These are phyloP conservation scores for Inonotus hispidus DNA, from an alignment of 1,284 basidiomycete species.

Conservation along the genomic window DNA sequence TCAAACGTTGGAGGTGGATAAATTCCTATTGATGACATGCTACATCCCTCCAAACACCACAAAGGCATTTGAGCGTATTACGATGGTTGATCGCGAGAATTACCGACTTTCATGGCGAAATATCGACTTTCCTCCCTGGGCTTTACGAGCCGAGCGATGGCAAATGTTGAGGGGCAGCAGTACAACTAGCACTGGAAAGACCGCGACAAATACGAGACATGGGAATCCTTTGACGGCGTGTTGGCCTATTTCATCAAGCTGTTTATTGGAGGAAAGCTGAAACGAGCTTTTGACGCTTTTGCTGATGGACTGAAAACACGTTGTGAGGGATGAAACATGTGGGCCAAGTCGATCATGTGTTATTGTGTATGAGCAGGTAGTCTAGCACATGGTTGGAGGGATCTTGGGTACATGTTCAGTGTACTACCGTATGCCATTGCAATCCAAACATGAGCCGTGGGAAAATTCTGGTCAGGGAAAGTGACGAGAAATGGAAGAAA, in stretches of 20 bases:
- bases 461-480: too few species aligned
- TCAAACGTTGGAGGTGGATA: too few species aligned
- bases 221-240: constrained; percentile 58
- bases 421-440: too few species aligned
- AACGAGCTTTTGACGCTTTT: background rate
- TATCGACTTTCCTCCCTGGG: constrained; percentile 37
- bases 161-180: constrained; percentile 51
- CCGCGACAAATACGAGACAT: constrained; percentile 57
- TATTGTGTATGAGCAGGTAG: too few species aligned
- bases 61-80: constrained; percentile 38
- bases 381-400: too few species aligned
- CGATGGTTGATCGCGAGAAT: constrained; percentile 43
- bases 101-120: constrained; percentile 55
- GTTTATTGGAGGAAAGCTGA: background rate
- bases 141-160: constrained; percentile 55
- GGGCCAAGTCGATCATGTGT: too few species aligned
- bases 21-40: constrained; percentile 42
- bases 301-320: constrained; percentile 11
- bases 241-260: constrained; percentile 49
- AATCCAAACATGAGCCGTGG: too few species aligned
- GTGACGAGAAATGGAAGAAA: too few species aligned
- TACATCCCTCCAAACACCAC: constrained; percentile 54
- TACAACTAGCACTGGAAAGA: constrained; percentile 19
- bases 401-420: too few species aligned
- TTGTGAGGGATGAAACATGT: too few species aligned